These are phyloP conservation scores for Camelina laxa DNA, from an alignment of 345 rosid genomes.

Conservation along the genomic window DNA sequence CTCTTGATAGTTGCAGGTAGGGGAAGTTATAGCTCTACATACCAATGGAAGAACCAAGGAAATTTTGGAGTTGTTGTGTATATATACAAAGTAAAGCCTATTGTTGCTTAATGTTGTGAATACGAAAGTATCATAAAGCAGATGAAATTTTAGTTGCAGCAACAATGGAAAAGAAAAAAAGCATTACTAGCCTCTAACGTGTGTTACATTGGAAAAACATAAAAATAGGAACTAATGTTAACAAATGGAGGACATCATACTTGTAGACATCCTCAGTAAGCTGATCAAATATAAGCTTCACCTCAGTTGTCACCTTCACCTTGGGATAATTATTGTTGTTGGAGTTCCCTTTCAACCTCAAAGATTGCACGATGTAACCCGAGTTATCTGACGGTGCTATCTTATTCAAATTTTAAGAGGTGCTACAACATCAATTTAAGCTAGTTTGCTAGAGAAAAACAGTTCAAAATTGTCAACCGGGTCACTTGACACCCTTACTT, in stretches of 20 bases:
- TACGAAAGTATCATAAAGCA: background rate
- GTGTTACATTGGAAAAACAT: conserved; percentile 60
- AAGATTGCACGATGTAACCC: conserved; percentile 53
- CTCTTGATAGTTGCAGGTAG: conserved; percentile 41
- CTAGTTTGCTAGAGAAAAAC: too few relatives aligned
- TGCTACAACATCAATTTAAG: too few relatives aligned
- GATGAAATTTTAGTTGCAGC: background rate
- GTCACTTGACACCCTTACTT: too few relatives aligned
- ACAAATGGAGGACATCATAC: conserved; percentile 43
- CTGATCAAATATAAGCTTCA: conserved; percentile 77
- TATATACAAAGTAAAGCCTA: conserved; percentile 2
- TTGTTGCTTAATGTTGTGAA: conserved; percentile 3
- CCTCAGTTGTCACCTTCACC: conserved; percentile 81
- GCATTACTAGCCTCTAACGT: conserved; percentile 18
- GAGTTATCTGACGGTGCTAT: conserved; percentile 26
- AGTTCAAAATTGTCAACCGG: too few relatives aligned
- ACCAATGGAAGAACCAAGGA: background rate
- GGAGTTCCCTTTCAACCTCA: conserved; percentile 84
- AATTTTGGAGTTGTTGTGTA: background rate
- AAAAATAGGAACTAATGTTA: conserved; percentile 14
- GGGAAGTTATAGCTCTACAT: background rate
- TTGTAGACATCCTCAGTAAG: conserved; percentile 90
- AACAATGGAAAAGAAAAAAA: background rate
- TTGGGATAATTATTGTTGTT: conserved; percentile 52
- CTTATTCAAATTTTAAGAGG: background rate